Percentiles rank a stretch among this genome's conserved stretches.
Evolutionary conservation across 2,329 filamentous ascomycete species (phyloP).

Genomic region (Exserohilum turcica): DNA sequence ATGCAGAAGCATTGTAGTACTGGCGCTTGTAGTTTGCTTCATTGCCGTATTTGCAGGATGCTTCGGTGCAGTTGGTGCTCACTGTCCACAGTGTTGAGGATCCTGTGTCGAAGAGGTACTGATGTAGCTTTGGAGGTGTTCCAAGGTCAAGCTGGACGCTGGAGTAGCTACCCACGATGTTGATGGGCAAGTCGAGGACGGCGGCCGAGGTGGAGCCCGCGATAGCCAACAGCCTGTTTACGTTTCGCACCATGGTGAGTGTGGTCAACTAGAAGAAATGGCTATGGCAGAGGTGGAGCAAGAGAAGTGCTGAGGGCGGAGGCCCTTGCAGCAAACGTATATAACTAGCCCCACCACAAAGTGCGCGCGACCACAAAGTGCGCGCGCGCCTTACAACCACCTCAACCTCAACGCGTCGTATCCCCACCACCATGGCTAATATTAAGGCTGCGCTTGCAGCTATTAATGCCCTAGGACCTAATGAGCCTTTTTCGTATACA

Average conservation of each 20-base stretch:
- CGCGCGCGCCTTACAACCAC: no score
- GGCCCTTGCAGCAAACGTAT: no score
- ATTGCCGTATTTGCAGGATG: constrained; percentile 15
- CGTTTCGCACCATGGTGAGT: not conserved
- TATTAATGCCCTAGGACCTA: no score
- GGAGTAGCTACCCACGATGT: constrained; percentile 12
- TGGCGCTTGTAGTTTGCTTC: constrained; percentile 10
- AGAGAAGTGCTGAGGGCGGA: not conserved
- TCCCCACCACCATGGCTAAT: no score
- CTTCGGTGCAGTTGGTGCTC: constrained; percentile 20
- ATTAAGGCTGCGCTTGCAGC: no score
- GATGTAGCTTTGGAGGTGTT: constrained; percentile 21
- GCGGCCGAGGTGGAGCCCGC: constrained; percentile 14
- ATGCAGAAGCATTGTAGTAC: constrained; percentile 20
- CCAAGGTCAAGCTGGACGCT: constrained; percentile 9
- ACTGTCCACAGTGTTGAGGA: constrained; percentile 20
- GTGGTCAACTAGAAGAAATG: not conserved
- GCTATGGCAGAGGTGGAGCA: not conserved
- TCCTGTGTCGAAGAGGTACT: constrained; percentile 24
- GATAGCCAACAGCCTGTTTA: not conserved
- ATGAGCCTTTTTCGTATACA: no score
- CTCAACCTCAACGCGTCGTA: no score
- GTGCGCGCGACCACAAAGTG: no score
- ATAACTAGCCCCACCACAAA: no score
- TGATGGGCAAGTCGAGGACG: constrained; percentile 21